Evolutionary conservation across 352 stramenopile species (phyloP).

Genomic region (Globisporangium mamillatum): DNA sequence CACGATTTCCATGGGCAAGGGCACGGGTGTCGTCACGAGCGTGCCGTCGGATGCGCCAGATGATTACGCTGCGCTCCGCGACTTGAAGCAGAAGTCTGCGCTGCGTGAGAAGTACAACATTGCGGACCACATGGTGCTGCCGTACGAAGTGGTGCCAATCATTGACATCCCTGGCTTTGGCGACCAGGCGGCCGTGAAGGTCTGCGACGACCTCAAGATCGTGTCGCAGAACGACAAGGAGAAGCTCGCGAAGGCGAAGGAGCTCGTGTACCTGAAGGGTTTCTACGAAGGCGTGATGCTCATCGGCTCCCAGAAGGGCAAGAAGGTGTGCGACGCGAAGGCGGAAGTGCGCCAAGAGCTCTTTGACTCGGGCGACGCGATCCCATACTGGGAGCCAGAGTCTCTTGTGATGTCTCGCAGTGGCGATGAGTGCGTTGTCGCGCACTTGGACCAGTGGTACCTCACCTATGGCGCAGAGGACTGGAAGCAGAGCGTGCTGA

Average conservation of each 20-base stretch:
- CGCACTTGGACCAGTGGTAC: constrained; percentile 99
- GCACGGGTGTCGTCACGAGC: constrained; percentile 98
- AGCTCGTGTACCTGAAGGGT: constrained; percentile 98
- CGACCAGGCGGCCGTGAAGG: constrained; percentile 93
- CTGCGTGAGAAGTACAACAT: constrained; percentile 99
- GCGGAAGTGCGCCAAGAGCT: constrained; percentile 95
- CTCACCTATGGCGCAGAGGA: constrained; percentile 98
- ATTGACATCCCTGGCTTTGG: constrained; percentile 99
- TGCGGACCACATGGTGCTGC: constrained; percentile 97
- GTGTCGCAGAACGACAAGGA: constrained; percentile 98
- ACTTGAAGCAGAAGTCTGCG: constrained; percentile 98
- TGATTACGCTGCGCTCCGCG: constrained; percentile 98
- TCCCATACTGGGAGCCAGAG: constrained; percentile 99
- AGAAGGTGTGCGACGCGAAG: constrained; percentile 98
- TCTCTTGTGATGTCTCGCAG: constrained; percentile 95
- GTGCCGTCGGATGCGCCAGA: constrained; percentile 99
- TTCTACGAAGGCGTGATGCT: constrained; percentile 99
- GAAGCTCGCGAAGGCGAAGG: constrained; percentile 98
- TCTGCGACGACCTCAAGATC: constrained; percentile 98
- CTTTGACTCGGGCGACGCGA: constrained; percentile 90
- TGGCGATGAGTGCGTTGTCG: constrained; percentile 99
- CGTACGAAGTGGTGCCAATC: constrained; percentile 99
- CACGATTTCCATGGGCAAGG: constrained; percentile 99
- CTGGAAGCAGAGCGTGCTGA: constrained; percentile 95
- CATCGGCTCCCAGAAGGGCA: constrained; percentile 94